Conservation (phyloP, 305 asterid genomes). For the Caryopteris hybrid region DNA sequence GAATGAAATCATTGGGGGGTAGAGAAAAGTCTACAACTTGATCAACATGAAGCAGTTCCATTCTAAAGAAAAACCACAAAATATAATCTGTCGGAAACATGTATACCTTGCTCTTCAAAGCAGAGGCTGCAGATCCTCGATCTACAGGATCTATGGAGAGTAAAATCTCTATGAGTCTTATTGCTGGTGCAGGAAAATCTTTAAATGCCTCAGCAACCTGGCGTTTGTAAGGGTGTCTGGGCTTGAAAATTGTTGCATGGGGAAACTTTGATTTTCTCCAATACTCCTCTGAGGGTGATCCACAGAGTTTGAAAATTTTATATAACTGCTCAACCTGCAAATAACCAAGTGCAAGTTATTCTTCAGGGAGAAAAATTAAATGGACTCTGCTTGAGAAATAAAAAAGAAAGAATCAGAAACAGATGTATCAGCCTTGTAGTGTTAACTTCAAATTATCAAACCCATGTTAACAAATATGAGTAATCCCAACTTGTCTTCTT, state of each 20-base stretch:
- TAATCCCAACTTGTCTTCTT: background rate
- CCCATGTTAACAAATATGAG: background rate
- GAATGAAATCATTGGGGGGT: too few relatives aligned
- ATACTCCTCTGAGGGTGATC: too few relatives aligned
- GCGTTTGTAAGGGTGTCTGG: slow-evolving; percentile 82
- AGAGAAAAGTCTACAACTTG: background rate
- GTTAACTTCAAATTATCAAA: background rate
- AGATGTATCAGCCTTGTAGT: background rate
- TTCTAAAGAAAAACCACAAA: slow-evolving; percentile 9
- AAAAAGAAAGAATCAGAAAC: background rate
- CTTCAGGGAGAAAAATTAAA: background rate
- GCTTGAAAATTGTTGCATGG: slow-evolving; percentile 82
- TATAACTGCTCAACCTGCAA: slow-evolving; percentile 87
- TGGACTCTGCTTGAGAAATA: background rate
- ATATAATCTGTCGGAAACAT: slow-evolving; percentile 2
- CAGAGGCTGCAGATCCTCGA: slow-evolving; percentile 76
- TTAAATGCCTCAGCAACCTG: slow-evolving; percentile 75
- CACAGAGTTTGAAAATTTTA: slow-evolving; percentile 88
- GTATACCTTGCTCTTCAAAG: slow-evolving; percentile 76
- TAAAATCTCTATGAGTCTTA: slow-evolving; percentile 63
- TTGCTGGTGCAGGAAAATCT: slow-evolving; percentile 75
- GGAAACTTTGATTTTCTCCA: slow-evolving; percentile 91
- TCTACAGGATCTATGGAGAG: slow-evolving; percentile 76
- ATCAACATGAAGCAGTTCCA: background rate
- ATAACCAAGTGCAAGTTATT: slow-evolving; percentile 2